Conservation (phyloP, 257 asterid genomes). For the Fraxinus cuspidata region DNA sequence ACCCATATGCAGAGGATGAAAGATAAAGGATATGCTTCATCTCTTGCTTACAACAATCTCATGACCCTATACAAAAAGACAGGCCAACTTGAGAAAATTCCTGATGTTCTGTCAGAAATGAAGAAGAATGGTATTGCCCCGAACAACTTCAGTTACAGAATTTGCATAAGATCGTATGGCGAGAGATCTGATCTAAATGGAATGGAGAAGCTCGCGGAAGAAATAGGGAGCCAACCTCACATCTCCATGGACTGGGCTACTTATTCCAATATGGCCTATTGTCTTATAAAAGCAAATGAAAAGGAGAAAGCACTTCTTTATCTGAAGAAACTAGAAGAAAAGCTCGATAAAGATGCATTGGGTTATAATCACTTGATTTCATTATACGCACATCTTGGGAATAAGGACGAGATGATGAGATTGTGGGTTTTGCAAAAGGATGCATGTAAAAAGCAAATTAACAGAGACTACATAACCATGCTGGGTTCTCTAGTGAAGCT, state of each 20-base stretch:
- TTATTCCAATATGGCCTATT: conserved; percentile 48
- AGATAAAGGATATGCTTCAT: conserved; percentile 43
- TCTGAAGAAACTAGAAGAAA: conserved; percentile 51
- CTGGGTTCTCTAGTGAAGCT: conserved; percentile 57
- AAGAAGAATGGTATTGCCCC: conserved; percentile 45
- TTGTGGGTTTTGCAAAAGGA: conserved; percentile 57
- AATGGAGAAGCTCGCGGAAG: conserved; percentile 60
- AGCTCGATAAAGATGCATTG: conserved; percentile 40
- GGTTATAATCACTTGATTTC: conserved; percentile 68
- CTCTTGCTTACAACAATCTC: conserved; percentile 60
- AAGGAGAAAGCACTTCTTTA: conserved; percentile 47
- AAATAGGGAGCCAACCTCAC: conserved; percentile 43
- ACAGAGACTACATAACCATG: conserved; percentile 58
- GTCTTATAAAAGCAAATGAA: conserved; percentile 41
- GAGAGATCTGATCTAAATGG: conserved; percentile 49
- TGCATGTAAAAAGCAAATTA: conserved; percentile 56
- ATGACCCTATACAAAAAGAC: conserved; percentile 57
- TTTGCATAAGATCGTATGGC: conserved; percentile 49
- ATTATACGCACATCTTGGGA: conserved; percentile 48
- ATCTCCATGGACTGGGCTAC: conserved; percentile 51
- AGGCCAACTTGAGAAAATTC: conserved; percentile 49
- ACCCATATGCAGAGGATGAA: conserved; percentile 55
- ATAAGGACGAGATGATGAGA: conserved; percentile 52
- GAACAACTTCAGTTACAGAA: conserved; percentile 59
- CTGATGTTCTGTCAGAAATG: conserved; percentile 52